These are phyloP conservation scores for Trichoderma lentiforme DNA, from an alignment of 2,329 filamentous ascomycete species.

Conservation along the genomic window DNA sequence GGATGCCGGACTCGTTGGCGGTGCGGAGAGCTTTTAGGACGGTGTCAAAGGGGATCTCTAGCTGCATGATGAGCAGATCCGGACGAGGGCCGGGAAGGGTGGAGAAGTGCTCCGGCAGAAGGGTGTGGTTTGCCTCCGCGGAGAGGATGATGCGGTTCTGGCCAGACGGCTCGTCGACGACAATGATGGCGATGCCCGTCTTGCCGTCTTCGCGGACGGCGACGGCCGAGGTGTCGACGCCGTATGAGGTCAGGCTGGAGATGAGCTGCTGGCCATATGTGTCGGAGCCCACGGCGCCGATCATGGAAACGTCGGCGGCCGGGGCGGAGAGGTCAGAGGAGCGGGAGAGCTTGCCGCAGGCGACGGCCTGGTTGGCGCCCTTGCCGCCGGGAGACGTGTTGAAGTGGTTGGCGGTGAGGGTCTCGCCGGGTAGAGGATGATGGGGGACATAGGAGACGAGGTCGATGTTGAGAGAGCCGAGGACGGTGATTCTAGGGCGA, in stretches of 20 bases:
- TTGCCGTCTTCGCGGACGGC: slow-evolving; percentile 41
- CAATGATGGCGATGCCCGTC: slow-evolving; percentile 71
- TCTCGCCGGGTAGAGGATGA: slow-evolving; percentile 81
- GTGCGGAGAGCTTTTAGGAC: slow-evolving; percentile 58
- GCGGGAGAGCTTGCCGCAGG: slow-evolving; percentile 76
- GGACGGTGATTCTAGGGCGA: slow-evolving; percentile 65
- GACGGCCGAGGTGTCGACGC: slow-evolving; percentile 59
- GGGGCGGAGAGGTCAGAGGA: slow-evolving; percentile 37
- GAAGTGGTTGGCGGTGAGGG: slow-evolving; percentile 75
- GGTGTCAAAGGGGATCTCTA: slow-evolving; percentile 69
- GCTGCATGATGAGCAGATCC: slow-evolving; percentile 69
- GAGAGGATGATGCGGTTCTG: slow-evolving; percentile 75
- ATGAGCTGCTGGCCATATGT: slow-evolving; percentile 61
- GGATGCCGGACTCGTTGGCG: slow-evolving; percentile 47
- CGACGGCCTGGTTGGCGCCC: slow-evolving; percentile 92
- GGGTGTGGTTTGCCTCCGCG: slow-evolving; percentile 64
- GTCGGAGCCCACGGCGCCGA: slow-evolving; percentile 70
- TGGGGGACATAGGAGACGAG: slow-evolving; percentile 84
- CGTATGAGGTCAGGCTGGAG: slow-evolving; percentile 55
- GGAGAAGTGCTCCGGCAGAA: slow-evolving; percentile 37
- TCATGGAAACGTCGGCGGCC: slow-evolving; percentile 57
- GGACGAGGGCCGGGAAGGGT: slow-evolving; percentile 40
- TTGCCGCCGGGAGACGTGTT: slow-evolving; percentile 84
- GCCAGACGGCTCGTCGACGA: slow-evolving; percentile 69
- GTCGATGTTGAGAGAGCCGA: slow-evolving; percentile 94